These are phyloP conservation scores for Glomus cerebriforme DNA, from an alignment of 192 early-diverging fungal genomes.

Conservation along the genomic window DNA sequence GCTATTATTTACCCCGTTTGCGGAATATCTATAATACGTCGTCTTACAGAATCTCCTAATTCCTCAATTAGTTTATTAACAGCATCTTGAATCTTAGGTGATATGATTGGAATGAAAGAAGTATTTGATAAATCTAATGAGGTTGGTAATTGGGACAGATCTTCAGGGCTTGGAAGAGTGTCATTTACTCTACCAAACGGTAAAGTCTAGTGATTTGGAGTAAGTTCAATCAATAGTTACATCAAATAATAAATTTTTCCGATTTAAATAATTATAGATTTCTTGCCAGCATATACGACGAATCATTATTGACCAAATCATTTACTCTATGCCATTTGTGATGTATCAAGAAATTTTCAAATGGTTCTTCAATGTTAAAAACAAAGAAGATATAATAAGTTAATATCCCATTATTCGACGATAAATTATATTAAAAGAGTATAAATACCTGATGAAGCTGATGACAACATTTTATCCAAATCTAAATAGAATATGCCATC, in stretches of 20 bases:
- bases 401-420: neutral
- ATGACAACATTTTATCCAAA: conserved; percentile 36
- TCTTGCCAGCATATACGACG: conserved; percentile 7
- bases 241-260: neutral
- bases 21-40: conserved; percentile 53
- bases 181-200: conserved; percentile 53
- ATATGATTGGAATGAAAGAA: conserved; percentile 31
- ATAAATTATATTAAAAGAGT: neutral
- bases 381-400: neutral
- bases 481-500: conserved; percentile 75
- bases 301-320: neutral
- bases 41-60: conserved; percentile 49
- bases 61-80: conserved; percentile 42
- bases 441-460: conserved; percentile 1
- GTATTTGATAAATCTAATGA: conserved; percentile 34
- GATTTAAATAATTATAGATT: conserved; percentile 18
- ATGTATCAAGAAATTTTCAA: conserved; percentile 26
- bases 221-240: neutral
- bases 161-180: conserved; percentile 31
- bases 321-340: conserved; percentile 34
- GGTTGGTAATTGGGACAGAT: conserved; percentile 35
- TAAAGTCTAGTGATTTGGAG: conserved; percentile 33
- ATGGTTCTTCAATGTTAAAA: conserved; percentile 28
- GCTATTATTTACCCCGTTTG: conserved; percentile 38
- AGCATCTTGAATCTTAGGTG: conserved; percentile 41